phyloP scores from a whole-genome alignment of 2,329 filamentous ascomycete species.

The Aspergillus pseudonomiae region DNA sequence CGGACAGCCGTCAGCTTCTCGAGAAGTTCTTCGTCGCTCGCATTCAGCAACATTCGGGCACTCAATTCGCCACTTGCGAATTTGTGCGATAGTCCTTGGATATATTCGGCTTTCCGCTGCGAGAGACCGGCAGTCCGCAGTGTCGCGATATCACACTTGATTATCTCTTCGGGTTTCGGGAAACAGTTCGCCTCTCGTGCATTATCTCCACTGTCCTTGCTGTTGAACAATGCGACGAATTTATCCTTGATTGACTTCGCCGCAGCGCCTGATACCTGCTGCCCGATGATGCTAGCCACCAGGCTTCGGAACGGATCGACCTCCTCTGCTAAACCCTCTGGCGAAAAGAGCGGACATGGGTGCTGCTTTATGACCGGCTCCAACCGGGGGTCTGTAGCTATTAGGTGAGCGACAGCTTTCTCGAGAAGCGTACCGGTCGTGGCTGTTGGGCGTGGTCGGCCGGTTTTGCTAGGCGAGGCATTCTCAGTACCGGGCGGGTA shows the following conservation, averaged over 20 bases:
- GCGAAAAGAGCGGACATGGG: constrained; percentile 76
- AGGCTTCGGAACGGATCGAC: constrained; percentile 88
- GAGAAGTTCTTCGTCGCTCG: constrained; percentile 83
- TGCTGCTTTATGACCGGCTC: constrained; percentile 72
- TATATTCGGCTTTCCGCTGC: constrained; percentile 94
- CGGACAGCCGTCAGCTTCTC: constrained; percentile 81
- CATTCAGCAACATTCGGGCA: constrained; percentile 73
- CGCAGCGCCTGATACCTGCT: constrained; percentile 93
- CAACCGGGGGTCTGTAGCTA: constrained; percentile 72
- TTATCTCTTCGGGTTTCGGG: constrained; percentile 75
- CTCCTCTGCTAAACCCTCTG: constrained; percentile 78
- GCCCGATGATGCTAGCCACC: constrained; percentile 85
- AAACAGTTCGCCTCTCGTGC: constrained; percentile 52
- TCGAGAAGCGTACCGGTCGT: constrained; percentile 75
- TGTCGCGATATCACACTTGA: constrained; percentile 61
- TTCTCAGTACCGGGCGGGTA: constrained; percentile 45
- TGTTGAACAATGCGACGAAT: constrained; percentile 73
- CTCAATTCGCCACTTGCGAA: constrained; percentile 76
- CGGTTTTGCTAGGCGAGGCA: constrained; percentile 44
- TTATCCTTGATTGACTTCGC: constrained; percentile 86
- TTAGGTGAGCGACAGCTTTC: constrained; percentile 74
- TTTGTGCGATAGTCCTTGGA: constrained; percentile 80
- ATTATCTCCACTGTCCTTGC: constrained; percentile 26
- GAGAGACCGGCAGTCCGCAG: constrained; percentile 87
- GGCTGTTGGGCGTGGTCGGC: constrained; percentile 48